Evolutionary conservation across 345 rosid genomes (phyloP), one percentile per base, ranked within the genome.

Genomic region (Adansonia digitata): DNA sequence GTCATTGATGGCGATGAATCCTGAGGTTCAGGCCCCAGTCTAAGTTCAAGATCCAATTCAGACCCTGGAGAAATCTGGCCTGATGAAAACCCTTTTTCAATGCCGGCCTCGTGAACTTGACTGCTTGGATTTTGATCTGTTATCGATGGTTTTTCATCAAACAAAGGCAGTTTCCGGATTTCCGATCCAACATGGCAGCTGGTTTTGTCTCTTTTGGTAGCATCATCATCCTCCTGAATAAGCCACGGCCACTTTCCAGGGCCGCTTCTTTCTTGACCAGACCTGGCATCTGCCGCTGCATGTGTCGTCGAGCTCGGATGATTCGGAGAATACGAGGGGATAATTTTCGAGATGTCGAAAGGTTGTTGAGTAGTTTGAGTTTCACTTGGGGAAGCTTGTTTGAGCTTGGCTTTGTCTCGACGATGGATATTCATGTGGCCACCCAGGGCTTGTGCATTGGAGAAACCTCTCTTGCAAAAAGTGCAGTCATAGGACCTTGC

Each of bases 371-470:
- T 1, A 55, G 26, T 2, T 5, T 22, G 5, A 10, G 56, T 51
- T 71, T 82, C 80, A 57, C 56, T 70, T 17, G 89, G 74, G 5
- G 60, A 77, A 17, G 74, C 12, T 60, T 85, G 85, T 74, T 86
- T 89, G 79, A 89, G 86, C 77, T 84, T 89, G 71, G 88, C 92
- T 78, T 89, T 92, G 84, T 92, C 90, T 84, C 85, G 85, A 69
- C 98, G 85, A 77, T 94, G 97, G 69, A 94, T 90, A 76, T 94
- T 94, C 98, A 94, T 92, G 84, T 94, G 98, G 5, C 97, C 97
- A 0, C 98, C 98, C 11, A 94, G 82, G 67, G 97, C 98, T 77
- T 92, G 98, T 42, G 98, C 97, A 78, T 85, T 94, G 27, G 96
- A 85, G 83, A 94, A 94, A 17, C 98, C 97, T 81, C 96, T 88